Evolutionary conservation across 2,329 filamentous ascomycete genomes (phyloP), one percentile per base, ranked within the genome.

Genomic region (Fusarium irregulare): DNA sequence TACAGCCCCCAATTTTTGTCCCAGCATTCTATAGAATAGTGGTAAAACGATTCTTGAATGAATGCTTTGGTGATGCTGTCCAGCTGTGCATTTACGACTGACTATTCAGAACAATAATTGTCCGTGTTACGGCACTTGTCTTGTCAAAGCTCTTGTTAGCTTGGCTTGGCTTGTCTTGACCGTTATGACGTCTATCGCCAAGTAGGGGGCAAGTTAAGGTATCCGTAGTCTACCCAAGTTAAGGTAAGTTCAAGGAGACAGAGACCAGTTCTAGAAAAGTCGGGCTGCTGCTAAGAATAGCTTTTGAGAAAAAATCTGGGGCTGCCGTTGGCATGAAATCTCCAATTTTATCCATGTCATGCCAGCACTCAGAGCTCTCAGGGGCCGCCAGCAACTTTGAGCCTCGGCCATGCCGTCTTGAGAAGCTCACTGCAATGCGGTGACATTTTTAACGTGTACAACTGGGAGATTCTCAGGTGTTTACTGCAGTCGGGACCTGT

Each of bases 181-280:
- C 53, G 13, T 18, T 27, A 64, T 65, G 60, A 64, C 62, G 61
- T 65, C 44, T 59, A n/a, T 16, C 23, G 51, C 16, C 40, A 59
- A 59, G 32, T 40, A 42, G 5, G 2, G 50, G 49, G 50, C 34
- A 37, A n/a, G 30, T 40, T 45, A 34, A 56, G 45, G 18, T 48
- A 30, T 47, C n/a, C 25, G 45, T 30, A 27, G 45, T 12, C 45
- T 27, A 25, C 18, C 16, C 10, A 37, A 27, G n/a, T 25, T 34
- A 6, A 37, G 42, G 10, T 53, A 53, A 51, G 21, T 20, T 11
- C 13, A 25, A 3, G 41, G 21, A 20, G 28, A 32, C 20, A 48
- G 20, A 13, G 32, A 48, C 37, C 11, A 10, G n/a, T 64, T 64
- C 61, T 66, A 49, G 61, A 66, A 66, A 63, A n/a, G 27, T 44